phyloP scores from a whole-genome alignment of 1,284 basidiomycete genomes.

The Marasmius tenuissimus region DNA sequence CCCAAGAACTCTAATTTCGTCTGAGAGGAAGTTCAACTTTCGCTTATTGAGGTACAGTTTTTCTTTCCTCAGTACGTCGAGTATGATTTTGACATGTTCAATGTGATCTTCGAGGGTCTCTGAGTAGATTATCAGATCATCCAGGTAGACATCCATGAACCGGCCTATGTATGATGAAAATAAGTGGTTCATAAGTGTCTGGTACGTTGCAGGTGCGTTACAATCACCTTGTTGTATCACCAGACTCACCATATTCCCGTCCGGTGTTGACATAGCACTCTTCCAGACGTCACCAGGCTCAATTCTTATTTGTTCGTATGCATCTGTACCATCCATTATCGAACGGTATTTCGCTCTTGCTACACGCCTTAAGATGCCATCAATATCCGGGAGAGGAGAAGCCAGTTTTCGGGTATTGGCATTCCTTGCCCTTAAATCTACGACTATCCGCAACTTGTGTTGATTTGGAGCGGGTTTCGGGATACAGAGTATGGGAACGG shows the following conservation, averaged over 20 bases:
- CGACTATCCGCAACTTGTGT: background rate
- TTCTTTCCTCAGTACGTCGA: constrained; percentile 22
- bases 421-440: background rate
- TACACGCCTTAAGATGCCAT: constrained; percentile 27
- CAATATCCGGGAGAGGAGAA: constrained; percentile 4
- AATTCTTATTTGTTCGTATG: constrained; percentile 30
- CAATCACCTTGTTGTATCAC: constrained; percentile 19
- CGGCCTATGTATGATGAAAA: constrained; percentile 6
- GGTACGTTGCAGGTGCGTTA: background rate
- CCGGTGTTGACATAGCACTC: constrained; percentile 21
- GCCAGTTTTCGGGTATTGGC: constrained; percentile 3
- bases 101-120: constrained; percentile 25
- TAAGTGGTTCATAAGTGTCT: constrained; percentile 11
- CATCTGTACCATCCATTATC: constrained; percentile 8
- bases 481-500: constrained; percentile 30
- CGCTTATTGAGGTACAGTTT: constrained; percentile 24
- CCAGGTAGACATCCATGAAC: constrained; percentile 10
- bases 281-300: constrained; percentile 23
- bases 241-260: constrained; percentile 23
- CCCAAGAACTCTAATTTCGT: constrained; percentile 24
- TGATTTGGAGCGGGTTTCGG: constrained; percentile 9
- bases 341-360: constrained; percentile 28
- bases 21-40: constrained; percentile 26
- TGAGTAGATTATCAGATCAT: constrained; percentile 5
- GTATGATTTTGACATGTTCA: constrained; percentile 19